phyloP scores from a whole-genome alignment of 192 early-diverging fungal species.

The Coemansia sp. region DNA sequence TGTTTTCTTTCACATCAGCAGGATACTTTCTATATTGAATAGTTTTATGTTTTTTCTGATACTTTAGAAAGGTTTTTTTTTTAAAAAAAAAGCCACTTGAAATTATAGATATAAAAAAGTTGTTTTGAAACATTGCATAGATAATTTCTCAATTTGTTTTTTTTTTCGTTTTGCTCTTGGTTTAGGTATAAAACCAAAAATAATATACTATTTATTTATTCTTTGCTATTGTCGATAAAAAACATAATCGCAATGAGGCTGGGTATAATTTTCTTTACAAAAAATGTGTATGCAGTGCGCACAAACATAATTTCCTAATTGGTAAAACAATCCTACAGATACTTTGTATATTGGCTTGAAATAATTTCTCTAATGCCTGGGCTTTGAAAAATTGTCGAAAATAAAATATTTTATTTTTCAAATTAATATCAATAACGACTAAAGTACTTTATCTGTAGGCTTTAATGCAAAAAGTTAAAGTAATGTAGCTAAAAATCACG shows the following conservation, averaged over 20 bases:
- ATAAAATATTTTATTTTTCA: neutral
- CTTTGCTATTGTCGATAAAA: too few species aligned
- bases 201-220: too few species aligned
- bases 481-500: too few species aligned
- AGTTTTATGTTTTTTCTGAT: neutral
- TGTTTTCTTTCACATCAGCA: too few species aligned
- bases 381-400: neutral
- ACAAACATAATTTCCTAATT: neutral
- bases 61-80: neutral
- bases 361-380: neutral
- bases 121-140: too few species aligned
- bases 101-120: too few species aligned
- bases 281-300: neutral
- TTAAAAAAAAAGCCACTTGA: too few species aligned
- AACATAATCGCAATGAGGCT: neutral
- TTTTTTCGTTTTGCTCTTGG: neutral
- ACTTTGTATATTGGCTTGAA: neutral
- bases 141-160: too few species aligned
- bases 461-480: too few species aligned
- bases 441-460: too few species aligned
- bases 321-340: neutral
- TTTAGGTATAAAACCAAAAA: neutral
- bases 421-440: too few species aligned
- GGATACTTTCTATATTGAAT: too few species aligned
- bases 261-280: neutral